Evolutionary conservation across 148 eudicot species (phyloP).

Genomic region (Rhododendron griersonianum): DNA sequence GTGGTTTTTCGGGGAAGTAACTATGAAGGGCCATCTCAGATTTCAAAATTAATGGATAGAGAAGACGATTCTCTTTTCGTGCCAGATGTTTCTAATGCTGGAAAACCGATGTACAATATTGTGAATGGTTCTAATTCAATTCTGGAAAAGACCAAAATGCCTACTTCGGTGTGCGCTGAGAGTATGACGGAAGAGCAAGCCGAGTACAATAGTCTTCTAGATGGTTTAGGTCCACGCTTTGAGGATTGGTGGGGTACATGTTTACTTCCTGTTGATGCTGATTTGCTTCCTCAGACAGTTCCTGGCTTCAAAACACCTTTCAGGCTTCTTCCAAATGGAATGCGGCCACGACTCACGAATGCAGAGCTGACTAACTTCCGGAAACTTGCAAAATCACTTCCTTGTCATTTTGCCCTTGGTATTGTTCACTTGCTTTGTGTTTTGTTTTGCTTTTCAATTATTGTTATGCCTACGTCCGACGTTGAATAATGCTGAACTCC

Average conservation of each 20-base stretch:
- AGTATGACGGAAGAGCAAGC: conserved; percentile 71
- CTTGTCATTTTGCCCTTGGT: conserved; percentile 99
- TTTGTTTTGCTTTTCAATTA: neutral
- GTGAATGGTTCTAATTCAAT: conserved; percentile 17
- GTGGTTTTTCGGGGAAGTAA: conserved; percentile 83
- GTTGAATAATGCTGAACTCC: conserved; percentile 6
- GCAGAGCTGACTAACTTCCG: conserved; percentile 79
- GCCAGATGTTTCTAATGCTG: conserved; percentile 49
- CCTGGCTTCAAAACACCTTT: conserved; percentile 83
- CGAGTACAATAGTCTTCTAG: conserved; percentile 62
- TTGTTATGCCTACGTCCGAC: conserved; percentile 7
- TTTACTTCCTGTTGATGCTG: conserved; percentile 92
- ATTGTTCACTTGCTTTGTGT: conserved; percentile 12
- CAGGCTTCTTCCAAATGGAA: conserved; percentile 87
- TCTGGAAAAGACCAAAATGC: conserved; percentile 22
- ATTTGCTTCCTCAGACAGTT: conserved; percentile 80
- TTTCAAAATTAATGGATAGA: conserved; percentile 23
- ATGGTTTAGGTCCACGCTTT: conserved; percentile 94
- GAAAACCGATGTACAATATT: conserved; percentile 13
- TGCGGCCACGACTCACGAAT: conserved; percentile 73
- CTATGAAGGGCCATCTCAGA: conserved; percentile 66
- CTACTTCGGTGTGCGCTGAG: conserved; percentile 23
- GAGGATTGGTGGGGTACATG: conserved; percentile 99
- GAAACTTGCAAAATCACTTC: conserved; percentile 86
- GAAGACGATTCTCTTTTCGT: conserved; percentile 38